Evolutionary conservation across 2,329 filamentous ascomycete species (phyloP), one percentile per base, ranked within the genome.

Genomic region (Trichophyton mentagrophytes): DNA sequence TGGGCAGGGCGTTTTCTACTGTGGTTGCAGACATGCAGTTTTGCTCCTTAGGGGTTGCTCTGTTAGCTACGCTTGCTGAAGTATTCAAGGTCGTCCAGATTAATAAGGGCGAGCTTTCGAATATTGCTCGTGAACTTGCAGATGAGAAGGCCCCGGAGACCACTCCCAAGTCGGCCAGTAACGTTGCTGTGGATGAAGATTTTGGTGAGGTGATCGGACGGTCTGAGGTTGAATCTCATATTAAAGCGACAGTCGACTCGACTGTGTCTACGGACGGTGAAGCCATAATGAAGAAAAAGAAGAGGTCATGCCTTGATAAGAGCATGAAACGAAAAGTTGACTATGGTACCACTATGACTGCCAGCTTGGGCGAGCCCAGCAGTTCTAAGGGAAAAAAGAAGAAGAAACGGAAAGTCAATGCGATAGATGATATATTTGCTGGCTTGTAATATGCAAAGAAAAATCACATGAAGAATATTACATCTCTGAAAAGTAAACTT

Each of bases 11-110:
- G 9, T 91, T 92, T 70, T 84, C 85, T 0, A 85, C 85, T 64
- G 74, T 92, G 47, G 76, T 86, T 2, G 85, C 85, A 17, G 87
- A 91, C 70, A 82, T 80, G 38, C 88, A 90, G 67, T 88, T 88
- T 71, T 83, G 88, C 1, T 77, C 84, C 3, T 77, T 92, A 2
- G 89, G 88, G 3, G 76, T 90, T 20, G 78, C 88, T 64, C 78
- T 92, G 8, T 70, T 91, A 53, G 84, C 81, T 20, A 73, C 82
- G 1, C 73, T 91, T 61, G 85, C 85, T 3, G 82, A 82, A 63
- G 72, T 86, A 22, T 73, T 80, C 63, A 73, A 73, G 58, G 71
- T 77, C 1, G 59, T 62, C 11, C 38, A 49, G 11, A 20, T 46
- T 44, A 58, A 58, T 58, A 42, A 27, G n/a, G 49, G 27, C 17